Base-by-base conservation (phyloP, 768 basidiomycete genomes). In the Lactarius pseudohatsudake region DNA sequence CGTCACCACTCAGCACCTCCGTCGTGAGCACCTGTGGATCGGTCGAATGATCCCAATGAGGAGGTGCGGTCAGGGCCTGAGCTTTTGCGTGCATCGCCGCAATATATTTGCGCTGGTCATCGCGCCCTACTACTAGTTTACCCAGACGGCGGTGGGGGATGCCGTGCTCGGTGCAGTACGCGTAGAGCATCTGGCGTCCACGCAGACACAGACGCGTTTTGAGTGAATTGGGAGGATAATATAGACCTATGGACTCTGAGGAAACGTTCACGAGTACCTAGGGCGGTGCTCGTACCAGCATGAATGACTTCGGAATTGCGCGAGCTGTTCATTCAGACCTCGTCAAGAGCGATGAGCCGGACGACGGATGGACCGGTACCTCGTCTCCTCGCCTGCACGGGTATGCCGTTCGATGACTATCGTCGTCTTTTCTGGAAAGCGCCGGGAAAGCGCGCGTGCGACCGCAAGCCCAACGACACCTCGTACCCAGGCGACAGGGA, bases 221-320 rank as follows among this genome's bases (percentile, higher is more conserved):
- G 67, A 95, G 79, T 2, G 94, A 96, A 28, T 86, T 78, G 3
- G 83, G 76, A 0, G 94, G 93, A 73, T 96, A 96, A 73, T 94
- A 94, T 1, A 94, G 79, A 30, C 92, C 92, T 93, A 70, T 4
- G 36, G 18, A n/a, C n/a, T 15, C 56, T 30, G 28, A 53, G 54
- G 16, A 6, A 7, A 64, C 26, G n/a, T 16, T 26, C 30, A 58
- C 8, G 45, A 58, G 30, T 57, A 26, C 30, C 28, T 15, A 13
- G 18, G 56, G 41, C 13, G 0, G 6, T 38, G 28, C 62, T 67
- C 74, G 53, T 73, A 87, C 91, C 94, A 67, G 92, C 89, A 78
- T 98, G 96, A 32, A 98, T 90, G 28, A 98, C 96, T 73, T 97
- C 96, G 0, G 94, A 96, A 75, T 96, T 97, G 18, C 96, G 86